phyloP scores from a whole-genome alignment of 2,329 filamentous ascomycete species.

The Colletotrichum theobromicola region DNA sequence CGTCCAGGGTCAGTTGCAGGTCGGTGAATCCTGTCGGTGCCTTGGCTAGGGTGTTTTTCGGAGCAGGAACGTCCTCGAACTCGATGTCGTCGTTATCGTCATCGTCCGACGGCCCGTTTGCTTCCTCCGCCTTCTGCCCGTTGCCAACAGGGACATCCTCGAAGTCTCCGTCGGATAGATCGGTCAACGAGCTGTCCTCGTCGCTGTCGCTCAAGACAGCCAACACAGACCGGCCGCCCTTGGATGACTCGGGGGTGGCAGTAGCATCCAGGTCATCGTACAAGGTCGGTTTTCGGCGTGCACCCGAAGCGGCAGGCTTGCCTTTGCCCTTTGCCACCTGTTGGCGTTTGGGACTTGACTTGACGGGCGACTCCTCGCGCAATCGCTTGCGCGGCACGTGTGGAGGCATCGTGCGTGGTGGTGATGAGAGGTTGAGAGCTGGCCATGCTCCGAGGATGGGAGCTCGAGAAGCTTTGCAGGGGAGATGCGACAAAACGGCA shows the following conservation, averaged over 20 bases:
- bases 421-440: background rate
- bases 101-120: conserved; percentile 35
- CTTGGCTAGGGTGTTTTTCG: conserved; percentile 41
- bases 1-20: conserved; percentile 74
- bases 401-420: conserved; percentile 64
- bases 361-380: conserved; percentile 39
- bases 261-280: conserved; percentile 66
- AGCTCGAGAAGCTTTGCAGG: conserved; percentile 11
- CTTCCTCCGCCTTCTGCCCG: conserved; percentile 48
- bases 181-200: conserved; percentile 55
- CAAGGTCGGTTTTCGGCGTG: conserved; percentile 58
- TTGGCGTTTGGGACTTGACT: conserved; percentile 25
- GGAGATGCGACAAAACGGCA: background rate
- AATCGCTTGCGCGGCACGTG: conserved; percentile 70
- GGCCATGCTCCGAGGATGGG: background rate
- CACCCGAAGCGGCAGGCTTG: conserved; percentile 10
- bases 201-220: conserved; percentile 49
- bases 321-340: conserved; percentile 10
- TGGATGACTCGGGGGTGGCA: conserved; percentile 47
- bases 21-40: conserved; percentile 64
- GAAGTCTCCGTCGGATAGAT: conserved; percentile 63
- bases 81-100: conserved; percentile 68
- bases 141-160: conserved; percentile 47
- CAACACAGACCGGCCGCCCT: conserved; percentile 46
- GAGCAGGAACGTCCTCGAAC: conserved; percentile 61